Evolutionary conservation across 2,329 filamentous ascomycete genomes (phyloP).

Genomic region (Clarireedia monteithiana): DNA sequence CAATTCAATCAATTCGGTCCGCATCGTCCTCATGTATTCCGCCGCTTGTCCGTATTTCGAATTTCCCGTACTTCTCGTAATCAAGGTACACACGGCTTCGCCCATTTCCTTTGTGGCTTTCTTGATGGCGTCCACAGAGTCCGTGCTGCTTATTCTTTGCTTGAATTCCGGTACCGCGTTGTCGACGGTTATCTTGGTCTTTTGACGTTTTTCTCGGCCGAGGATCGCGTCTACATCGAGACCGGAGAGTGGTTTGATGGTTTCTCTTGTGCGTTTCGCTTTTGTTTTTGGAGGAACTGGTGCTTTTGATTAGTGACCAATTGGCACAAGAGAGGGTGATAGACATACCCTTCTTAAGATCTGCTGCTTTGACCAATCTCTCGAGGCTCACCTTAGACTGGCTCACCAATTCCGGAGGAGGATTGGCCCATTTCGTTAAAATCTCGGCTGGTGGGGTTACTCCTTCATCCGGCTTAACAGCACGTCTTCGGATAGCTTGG

Average conservation of each 20-base stretch:
- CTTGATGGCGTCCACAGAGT: constrained; percentile 53
- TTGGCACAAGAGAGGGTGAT: neutral
- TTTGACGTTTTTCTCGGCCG: constrained; percentile 43
- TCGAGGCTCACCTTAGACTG: constrained; percentile 50
- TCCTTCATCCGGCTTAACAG: constrained; percentile 61
- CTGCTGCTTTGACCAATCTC: constrained; percentile 57
- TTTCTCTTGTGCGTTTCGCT: constrained; percentile 57
- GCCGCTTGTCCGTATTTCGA: constrained; percentile 64
- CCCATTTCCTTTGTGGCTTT: constrained; percentile 69
- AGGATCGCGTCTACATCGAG: constrained; percentile 80
- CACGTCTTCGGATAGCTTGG: constrained; percentile 75
- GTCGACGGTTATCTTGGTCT: constrained; percentile 45
- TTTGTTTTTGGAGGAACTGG: constrained; percentile 72
- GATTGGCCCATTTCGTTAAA: constrained; percentile 65
- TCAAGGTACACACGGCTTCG: constrained; percentile 57
- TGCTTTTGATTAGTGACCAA: neutral
- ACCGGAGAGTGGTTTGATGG: constrained; percentile 77
- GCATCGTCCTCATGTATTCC: constrained; percentile 70
- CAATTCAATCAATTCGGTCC: constrained; percentile 65
- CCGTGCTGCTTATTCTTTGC: constrained; percentile 57
- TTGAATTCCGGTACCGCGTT: constrained; percentile 92
- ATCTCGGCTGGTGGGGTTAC: constrained; percentile 55
- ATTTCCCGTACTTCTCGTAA: constrained; percentile 68
- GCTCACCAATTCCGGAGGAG: constrained; percentile 58
- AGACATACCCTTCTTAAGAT: constrained; percentile 70